A percentile compares a stretch with the other conserved stretches of the same genome.
phyloP scores from a whole-genome alignment of 345 rosid species.

The Camelina hispida region DNA sequence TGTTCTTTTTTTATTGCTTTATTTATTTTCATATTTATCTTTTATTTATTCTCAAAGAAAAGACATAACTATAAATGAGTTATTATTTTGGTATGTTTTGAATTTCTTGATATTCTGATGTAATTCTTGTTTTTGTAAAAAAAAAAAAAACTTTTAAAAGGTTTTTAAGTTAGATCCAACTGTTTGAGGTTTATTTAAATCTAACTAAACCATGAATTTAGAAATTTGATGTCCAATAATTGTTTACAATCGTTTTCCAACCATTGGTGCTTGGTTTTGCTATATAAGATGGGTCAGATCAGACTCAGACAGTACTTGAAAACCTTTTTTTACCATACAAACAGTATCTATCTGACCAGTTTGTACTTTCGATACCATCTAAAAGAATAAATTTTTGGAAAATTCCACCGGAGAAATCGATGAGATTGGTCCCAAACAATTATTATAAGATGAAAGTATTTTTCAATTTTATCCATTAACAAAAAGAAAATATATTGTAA shows the following conservation, averaged over 20 bases:
- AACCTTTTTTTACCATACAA: background rate
- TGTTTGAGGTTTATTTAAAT: too few relatives aligned
- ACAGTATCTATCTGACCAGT: background rate
- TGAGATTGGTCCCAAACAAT: constrained; percentile 30
- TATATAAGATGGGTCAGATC: constrained; percentile 4
- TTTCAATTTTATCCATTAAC: background rate
- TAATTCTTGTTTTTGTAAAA: too few relatives aligned
- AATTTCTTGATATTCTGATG: too few relatives aligned
- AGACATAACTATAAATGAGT: too few relatives aligned
- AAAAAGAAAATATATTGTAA: background rate
- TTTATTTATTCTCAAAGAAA: too few relatives aligned
- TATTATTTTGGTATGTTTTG: too few relatives aligned
- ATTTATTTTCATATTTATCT: too few relatives aligned
- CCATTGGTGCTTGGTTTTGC: background rate
- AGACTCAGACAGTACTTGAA: background rate
- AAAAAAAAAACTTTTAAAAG: too few relatives aligned
- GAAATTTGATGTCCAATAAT: too few relatives aligned
- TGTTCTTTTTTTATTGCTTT: too few relatives aligned
- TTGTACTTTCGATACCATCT: constrained; percentile 22
- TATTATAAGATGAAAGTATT: background rate
- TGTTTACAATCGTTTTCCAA: background rate
- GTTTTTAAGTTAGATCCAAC: too few relatives aligned
- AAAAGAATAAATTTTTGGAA: background rate
- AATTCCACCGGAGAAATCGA: constrained; percentile 32
- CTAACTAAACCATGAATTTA: too few relatives aligned